Evolutionary conservation across 768 basidiomycete genomes (phyloP), one percentile per base, ranked within the genome.

Genomic region (Rhizopogon sp.): DNA sequence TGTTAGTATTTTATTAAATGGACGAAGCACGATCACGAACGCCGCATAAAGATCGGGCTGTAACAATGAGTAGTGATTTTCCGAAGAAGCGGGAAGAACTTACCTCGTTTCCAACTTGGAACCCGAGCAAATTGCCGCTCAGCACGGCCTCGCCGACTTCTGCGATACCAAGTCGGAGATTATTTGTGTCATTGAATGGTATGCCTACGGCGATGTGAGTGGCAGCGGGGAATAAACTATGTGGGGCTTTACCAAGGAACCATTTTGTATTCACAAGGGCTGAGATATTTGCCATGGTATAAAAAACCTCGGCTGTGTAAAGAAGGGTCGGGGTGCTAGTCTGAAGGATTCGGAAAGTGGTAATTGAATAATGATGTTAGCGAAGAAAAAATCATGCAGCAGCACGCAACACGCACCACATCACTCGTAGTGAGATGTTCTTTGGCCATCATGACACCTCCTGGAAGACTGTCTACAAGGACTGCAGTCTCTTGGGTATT

Each of bases 31-130:
- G 6, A 31, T 31, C n/a, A 47, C 59, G 46, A 47, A 60, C 22
- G 58, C 53, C 0, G 60, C 76, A 55, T 81, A 84, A 42, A 81
- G 67, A 66, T 82, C 80, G 9, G 73, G 80, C 68, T 58, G 28
- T 2, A 40, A 28, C 7, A 11, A 41, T 39, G 52, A 55, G 37
- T 70, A 78, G 56, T 77, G 65, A 64, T 79, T 77, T 13, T 76
- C 76, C n/a, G 2, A n/a, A 28, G 29, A 28, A n/a, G 33, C 6
- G 13, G 14, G 8, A 17, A 47, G 31, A 25, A 31, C 50, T 16
- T 28, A 58, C 58, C 54, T 90, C 88, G 67, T 92, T 90, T 5
- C 76, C 79, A 10, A 78, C 64, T 56, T 79, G 79, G 37, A 79
- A 59, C 6, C 78, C 80, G n/a, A 76, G 57, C 25, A 82, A 65